Percentiles rank a stretch among this genome's conserved stretches.
phyloP scores from a whole-genome alignment of 2,329 filamentous ascomycete genomes.

The Colletotrichum magnum region DNA sequence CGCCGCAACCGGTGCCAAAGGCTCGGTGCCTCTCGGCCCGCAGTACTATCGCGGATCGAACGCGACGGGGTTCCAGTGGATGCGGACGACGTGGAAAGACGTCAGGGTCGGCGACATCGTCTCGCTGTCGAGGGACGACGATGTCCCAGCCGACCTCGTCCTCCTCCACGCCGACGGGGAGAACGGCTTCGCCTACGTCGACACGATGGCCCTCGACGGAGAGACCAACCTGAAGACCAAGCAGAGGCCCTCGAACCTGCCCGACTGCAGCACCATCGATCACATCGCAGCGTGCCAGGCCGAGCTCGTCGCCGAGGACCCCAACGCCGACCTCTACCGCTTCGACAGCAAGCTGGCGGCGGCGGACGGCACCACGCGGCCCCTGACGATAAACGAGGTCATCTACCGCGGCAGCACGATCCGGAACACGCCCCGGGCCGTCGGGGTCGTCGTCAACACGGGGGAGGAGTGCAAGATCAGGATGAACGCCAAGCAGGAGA shows the following conservation, averaged over 20 bases:
- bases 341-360: conserved; percentile 79
- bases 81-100: conserved; percentile 58
- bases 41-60: conserved; percentile 40
- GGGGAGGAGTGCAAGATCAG: conserved; percentile 93
- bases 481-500: conserved; percentile 92
- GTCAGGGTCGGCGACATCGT: conserved; percentile 66
- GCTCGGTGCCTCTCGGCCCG: conserved; percentile 47
- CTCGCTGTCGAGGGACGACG: conserved; percentile 75
- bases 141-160: conserved; percentile 85
- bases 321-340: conserved; percentile 82
- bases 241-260: conserved; percentile 73
- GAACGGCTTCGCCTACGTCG: conserved; percentile 84
- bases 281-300: conserved; percentile 69
- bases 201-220: conserved; percentile 87
- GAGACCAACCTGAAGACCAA: conserved; percentile 87
- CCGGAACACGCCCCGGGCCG: conserved; percentile 80
- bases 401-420: conserved; percentile 89
- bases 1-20: conserved; percentile 45
- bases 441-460: conserved; percentile 88
- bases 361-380: conserved; percentile 69
- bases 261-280: conserved; percentile 68
- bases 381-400: conserved; percentile 85
- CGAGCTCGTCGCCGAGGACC: conserved; percentile 80
- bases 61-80: conserved; percentile 70
- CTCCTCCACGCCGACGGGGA: conserved; percentile 83